Percentiles rank a stretch among this genome's conserved stretches.
phyloP scores from a whole-genome alignment of 306 rosid species.

The Quercus dentata region DNA sequence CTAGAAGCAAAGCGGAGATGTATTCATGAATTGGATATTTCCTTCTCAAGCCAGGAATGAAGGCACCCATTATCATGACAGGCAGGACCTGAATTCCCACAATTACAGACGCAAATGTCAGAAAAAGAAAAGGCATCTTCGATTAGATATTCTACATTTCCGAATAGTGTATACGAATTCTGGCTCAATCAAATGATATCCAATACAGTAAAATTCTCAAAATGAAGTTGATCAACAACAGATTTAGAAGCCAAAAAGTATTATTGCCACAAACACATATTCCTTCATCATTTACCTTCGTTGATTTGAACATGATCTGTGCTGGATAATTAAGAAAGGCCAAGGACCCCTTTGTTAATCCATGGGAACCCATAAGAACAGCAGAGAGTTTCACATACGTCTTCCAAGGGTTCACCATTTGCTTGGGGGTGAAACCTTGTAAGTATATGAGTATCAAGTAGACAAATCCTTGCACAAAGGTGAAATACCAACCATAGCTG shows the following conservation, averaged over 20 bases:
- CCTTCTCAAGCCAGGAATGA: conserved; percentile 64
- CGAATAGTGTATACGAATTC: background rate
- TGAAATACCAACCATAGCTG: conserved; percentile 74
- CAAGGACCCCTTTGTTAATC: conserved; percentile 61
- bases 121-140: background rate
- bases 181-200: background rate
- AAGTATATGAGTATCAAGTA: conserved; percentile 41
- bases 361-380: conserved; percentile 70
- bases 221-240: background rate
- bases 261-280: background rate
- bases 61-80: conserved; percentile 66
- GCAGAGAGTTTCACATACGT: conserved; percentile 62
- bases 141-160: background rate
- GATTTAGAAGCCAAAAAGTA: background rate
- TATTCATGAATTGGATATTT: conserved; percentile 56
- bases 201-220: background rate
- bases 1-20: conserved; percentile 49
- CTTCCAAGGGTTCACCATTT: conserved; percentile 63
- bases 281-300: conserved; percentile 32
- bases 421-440: conserved; percentile 58
- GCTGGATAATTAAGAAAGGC: conserved; percentile 69
- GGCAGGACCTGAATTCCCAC: conserved; percentile 49
- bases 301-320: conserved; percentile 71
- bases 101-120: background rate
- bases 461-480: conserved; percentile 68